These are phyloP conservation scores for Herpetospermum pedunculosum DNA, from an alignment of 306 rosid genomes.

Conservation along the genomic window DNA sequence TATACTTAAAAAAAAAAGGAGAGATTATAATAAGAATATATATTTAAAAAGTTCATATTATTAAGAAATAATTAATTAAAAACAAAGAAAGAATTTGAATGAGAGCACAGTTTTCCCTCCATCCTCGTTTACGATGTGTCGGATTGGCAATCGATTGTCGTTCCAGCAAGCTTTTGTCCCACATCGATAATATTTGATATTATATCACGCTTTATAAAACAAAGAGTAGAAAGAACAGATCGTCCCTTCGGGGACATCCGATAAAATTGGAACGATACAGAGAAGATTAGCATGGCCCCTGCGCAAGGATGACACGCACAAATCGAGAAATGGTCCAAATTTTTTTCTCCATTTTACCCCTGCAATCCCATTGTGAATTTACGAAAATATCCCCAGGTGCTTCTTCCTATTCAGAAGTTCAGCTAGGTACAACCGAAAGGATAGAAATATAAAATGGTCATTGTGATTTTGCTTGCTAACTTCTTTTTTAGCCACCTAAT, in stretches of 20 bases:
- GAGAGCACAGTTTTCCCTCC: not conserved
- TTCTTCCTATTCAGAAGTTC: not conserved
- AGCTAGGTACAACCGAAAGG: not conserved
- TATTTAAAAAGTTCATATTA: not conserved
- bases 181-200: not conserved
- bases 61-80: not conserved
- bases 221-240: rapidly evolving
- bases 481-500: not conserved
- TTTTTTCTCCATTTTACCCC: not conserved
- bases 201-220: rapidly evolving
- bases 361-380: not conserved
- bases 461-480: not conserved
- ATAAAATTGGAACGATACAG: slow-evolving; percentile 15
- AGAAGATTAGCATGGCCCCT: slow-evolving; percentile 16
- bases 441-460: not conserved
- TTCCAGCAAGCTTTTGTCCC: not conserved
- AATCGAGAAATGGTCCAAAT: slow-evolving; percentile 15
- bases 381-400: not conserved
- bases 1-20: too few relatives aligned
- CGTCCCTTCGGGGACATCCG: slow-evolving; percentile 12
- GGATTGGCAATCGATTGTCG: not conserved
- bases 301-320: slow-evolving; percentile 16
- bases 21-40: not conserved
- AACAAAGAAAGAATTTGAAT: not conserved
- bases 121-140: not conserved